Base-by-base conservation (phyloP, 306 rosid genomes). In the Canavalia ensiformis region DNA sequence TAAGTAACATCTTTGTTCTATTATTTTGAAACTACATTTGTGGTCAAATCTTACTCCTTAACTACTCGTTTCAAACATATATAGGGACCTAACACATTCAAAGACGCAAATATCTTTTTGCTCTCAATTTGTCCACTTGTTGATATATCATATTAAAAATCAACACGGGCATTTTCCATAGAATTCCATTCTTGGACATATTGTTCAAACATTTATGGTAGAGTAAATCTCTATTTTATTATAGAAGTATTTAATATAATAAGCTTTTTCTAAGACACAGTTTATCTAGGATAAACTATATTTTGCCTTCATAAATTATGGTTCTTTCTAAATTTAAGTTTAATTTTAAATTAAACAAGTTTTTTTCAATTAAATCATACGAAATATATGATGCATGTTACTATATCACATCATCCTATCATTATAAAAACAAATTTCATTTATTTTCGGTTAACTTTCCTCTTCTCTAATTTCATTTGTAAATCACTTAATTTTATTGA, bases 21-120 rank as follows among this genome's bases (percentile, higher is more conserved):
- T 8, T 41, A 8, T n/a, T 41, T 41, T 45, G 3, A 65, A 67
- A 13, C 37, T 28, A 12, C 28, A 7, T 51, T 28, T 65, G 6
- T 50, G 68, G 75, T 68, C 76, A 68, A 78, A 30, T 51, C 25
- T 0, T 0, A 28, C 2, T 68, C 18, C 10, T 35, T 35, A 35
- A 59, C 1, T 46, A 58, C 55, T 47, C 77, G 78, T 13, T 58
- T 4, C 54, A 2, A 58, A 6, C 42, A 37, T 18, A 47, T 1
- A 31, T 1, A n/a, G 0, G 49, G 69, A 34, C 47, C 30, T 80
- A 78, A 80, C 84, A 80, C 71, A 37, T 37, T 60, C 56, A 35
- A 56, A 49, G 35, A 80, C 64, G 78, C 73, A 72, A 71, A 58
- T 6, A 7, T n/a, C 18, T 60, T 9, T 28, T 29, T 18, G 39